Evolutionary conservation across 2,329 filamentous ascomycete genomes (phyloP).

Genomic region (Alternaria conjuncta): DNA sequence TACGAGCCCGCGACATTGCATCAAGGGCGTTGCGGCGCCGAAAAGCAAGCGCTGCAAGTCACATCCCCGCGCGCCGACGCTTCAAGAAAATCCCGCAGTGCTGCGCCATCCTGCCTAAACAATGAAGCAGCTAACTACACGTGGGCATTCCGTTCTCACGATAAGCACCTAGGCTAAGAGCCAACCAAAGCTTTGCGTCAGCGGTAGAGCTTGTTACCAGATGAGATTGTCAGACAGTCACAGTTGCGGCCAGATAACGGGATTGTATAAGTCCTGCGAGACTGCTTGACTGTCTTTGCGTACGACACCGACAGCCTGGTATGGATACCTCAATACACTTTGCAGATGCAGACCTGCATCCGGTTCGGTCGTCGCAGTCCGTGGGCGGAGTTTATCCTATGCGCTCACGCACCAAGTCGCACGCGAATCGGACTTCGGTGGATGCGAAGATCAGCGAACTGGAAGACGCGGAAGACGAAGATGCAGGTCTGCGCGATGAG

Average conservation of each 20-base stretch:
- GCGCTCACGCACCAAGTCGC: constrained; percentile 26
- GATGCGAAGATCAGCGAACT: constrained; percentile 66
- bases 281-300: constrained; percentile 2
- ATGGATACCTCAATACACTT: constrained; percentile 39
- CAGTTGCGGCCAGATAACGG: constrained; percentile 17
- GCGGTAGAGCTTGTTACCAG: constrained; percentile 26
- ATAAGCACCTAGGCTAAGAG: constrained; percentile 25
- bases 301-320: background rate
- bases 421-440: constrained; percentile 52
- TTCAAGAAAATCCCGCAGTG: constrained; percentile 13
- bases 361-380: constrained; percentile 14
- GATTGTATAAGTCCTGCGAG: constrained; percentile 18
- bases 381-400: constrained; percentile 36
- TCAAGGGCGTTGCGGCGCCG: background rate
- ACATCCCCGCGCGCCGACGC: background rate
- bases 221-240: constrained; percentile 23
- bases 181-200: constrained; percentile 25
- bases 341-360: constrained; percentile 13
- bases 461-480: constrained; percentile 38
- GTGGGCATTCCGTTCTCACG: constrained; percentile 15
- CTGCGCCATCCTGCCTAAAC: constrained; percentile 16
- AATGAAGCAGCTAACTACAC: constrained; percentile 19
- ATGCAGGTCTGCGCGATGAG: constrained; percentile 41
- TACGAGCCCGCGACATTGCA: background rate
- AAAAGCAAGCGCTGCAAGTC: background rate